Conservation (phyloP, 2,329 filamentous ascomycete genomes). For the Penicillium crustosum region DNA sequence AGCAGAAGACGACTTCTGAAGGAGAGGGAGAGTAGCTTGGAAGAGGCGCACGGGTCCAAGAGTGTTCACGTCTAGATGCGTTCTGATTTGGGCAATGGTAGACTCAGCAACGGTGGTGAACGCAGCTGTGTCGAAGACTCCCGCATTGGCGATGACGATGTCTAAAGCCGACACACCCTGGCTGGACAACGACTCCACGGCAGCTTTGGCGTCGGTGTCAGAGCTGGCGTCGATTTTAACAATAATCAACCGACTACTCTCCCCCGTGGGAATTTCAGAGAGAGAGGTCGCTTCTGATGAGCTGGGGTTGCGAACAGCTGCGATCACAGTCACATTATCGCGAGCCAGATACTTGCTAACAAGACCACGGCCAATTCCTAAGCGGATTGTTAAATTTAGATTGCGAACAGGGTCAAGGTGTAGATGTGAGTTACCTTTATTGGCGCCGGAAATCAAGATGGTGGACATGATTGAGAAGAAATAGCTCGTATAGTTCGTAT, state of each 20-base stretch:
- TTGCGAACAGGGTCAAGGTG: not conserved
- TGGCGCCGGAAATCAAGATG: not conserved
- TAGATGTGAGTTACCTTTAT: not conserved
- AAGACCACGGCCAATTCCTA: not conserved
- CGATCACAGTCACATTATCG: conserved; percentile 1
- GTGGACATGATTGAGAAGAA: not conserved
- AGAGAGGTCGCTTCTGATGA: not conserved
- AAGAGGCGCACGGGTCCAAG: not conserved
- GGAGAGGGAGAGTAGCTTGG: not conserved
- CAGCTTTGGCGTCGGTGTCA: not conserved
- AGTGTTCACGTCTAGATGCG: not conserved
- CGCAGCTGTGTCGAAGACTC: not conserved
- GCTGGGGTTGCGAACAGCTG: conserved; percentile 3
- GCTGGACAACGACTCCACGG: not conserved
- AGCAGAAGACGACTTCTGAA: conserved; percentile 2
- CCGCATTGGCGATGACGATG: not conserved
- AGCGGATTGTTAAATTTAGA: not conserved
- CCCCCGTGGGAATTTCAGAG: not conserved
- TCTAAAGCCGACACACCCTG: not conserved
- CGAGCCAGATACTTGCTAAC: not conserved
- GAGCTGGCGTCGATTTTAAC: not conserved
- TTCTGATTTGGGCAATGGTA: not conserved
- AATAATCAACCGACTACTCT: not conserved
- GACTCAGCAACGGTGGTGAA: not conserved
- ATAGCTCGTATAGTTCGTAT: not conserved